Conservation (phyloP, 2,329 filamentous ascomycete genomes). For the Talaromyces sp. region DNA sequence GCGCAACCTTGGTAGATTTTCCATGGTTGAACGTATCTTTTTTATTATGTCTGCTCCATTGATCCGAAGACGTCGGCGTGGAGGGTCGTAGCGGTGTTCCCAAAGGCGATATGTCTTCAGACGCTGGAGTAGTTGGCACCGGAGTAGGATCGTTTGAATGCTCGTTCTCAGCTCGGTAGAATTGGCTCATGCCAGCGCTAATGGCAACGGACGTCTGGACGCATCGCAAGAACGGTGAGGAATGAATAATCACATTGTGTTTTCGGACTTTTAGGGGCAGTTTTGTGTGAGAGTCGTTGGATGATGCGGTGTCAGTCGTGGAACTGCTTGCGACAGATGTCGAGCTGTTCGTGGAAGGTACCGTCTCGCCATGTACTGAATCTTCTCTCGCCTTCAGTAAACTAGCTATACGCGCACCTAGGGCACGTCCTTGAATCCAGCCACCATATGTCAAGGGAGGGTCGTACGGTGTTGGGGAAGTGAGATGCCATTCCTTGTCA, state of each 20-base stretch:
- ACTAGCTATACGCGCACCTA: conserved; percentile 78
- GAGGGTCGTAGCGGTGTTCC: conserved; percentile 25
- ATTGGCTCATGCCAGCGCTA: conserved; percentile 69
- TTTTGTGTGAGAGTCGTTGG: not conserved
- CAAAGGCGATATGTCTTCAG: conserved; percentile 20
- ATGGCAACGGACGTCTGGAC: conserved; percentile 89
- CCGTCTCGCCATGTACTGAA: conserved; percentile 10
- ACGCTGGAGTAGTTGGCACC: not conserved
- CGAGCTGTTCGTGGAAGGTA: not conserved
- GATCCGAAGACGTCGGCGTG: conserved; percentile 27
- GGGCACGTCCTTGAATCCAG: conserved; percentile 78
- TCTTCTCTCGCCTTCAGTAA: conserved; percentile 56
- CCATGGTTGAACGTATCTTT: conserved; percentile 9
- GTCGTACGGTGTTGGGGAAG: conserved; percentile 90
- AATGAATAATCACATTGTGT: conserved; percentile 81
- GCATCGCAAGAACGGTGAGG: conserved; percentile 89
- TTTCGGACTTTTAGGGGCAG: conserved; percentile 13
- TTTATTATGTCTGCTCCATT: not conserved
- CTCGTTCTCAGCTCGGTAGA: conserved; percentile 25
- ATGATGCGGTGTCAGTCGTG: not conserved
- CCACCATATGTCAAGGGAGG: conserved; percentile 92
- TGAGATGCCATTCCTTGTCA: conserved; percentile 91
- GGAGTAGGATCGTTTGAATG: conserved; percentile 2
- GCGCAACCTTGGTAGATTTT: conserved; percentile 4
- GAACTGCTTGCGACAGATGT: conserved; percentile 11